These are phyloP conservation scores for Colletotrichum sp. DNA, from an alignment of 2,329 filamentous ascomycete genomes.

Conservation along the genomic window DNA sequence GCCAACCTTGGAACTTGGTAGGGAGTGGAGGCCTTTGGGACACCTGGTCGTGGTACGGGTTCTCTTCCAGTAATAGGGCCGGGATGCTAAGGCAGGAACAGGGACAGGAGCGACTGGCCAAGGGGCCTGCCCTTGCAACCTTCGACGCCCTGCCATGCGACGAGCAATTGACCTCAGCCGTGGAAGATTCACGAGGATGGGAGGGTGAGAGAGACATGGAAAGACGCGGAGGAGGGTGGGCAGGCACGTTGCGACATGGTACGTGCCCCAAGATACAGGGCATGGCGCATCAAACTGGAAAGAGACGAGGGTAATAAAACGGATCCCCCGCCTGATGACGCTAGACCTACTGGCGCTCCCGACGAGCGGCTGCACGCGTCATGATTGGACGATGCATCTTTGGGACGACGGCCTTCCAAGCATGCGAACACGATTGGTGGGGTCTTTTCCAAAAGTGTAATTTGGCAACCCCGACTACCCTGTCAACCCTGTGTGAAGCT, in stretches of 20 bases:
- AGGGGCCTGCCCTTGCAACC: not conserved
- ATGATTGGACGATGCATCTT: constrained; percentile 13
- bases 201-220: not conserved
- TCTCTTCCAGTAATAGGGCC: constrained; percentile 7
- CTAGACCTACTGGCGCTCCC: constrained; percentile 2
- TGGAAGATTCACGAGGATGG: not conserved
- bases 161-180: not conserved
- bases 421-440: constrained; percentile 2
- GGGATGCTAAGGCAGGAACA: constrained; percentile 14
- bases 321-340: not conserved
- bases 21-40: constrained; percentile 9
- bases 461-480: not conserved
- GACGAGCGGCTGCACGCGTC: not conserved
- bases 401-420: constrained; percentile 2
- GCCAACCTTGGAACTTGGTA: not conserved
- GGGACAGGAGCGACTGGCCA: not conserved
- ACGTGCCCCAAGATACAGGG: not conserved
- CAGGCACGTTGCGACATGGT: not conserved
- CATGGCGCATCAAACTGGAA: not conserved
- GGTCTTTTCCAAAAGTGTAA: not conserved
- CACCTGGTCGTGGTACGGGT: not conserved
- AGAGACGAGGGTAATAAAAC: not conserved
- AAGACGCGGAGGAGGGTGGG: not conserved
- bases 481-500: not conserved
- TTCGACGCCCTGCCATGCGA: not conserved